A percentile compares a stretch with the other conserved stretches of the same genome.
Evolutionary conservation across 225 moss, liverwort and hornwort genomes (phyloP).

Genomic region (Antitrichia curtipendula): DNA sequence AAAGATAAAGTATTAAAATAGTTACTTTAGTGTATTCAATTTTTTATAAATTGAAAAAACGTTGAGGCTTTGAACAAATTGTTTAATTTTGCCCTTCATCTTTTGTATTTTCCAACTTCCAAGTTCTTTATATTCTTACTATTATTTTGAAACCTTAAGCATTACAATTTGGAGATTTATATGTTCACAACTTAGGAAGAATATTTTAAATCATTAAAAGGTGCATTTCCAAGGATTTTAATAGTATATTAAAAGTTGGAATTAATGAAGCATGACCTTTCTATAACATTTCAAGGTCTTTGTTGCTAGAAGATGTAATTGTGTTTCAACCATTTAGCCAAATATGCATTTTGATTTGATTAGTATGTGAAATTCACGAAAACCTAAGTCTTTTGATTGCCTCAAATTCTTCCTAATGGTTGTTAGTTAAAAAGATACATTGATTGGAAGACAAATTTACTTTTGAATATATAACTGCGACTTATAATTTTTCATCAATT

Average conservation of each 20-base stretch:
- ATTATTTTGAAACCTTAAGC: too few species aligned
- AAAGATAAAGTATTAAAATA: not conserved
- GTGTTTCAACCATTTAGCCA: not conserved
- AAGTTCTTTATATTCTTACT: too few species aligned
- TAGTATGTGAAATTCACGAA: too few species aligned
- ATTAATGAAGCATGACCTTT: not conserved
- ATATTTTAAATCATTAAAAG: not conserved
- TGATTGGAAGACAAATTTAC: not conserved
- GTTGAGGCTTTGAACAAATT: too few species aligned
- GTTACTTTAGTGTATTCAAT: not conserved
- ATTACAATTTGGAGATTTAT: too few species aligned
- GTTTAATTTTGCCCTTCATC: too few species aligned
- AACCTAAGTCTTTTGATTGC: too few species aligned
- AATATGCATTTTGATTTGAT: too few species aligned
- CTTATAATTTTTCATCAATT: not conserved
- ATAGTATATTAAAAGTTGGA: too few species aligned
- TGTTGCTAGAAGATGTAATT: not conserved
- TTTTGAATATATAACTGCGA: not conserved
- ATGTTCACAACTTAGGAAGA: too few species aligned
- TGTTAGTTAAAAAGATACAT: not conserved
- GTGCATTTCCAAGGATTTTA: not conserved
- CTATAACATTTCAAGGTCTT: not conserved
- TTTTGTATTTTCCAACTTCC: too few species aligned
- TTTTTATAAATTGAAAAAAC: not conserved
- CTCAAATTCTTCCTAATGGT: too few species aligned